Evolutionary conservation across 768 basidiomycete species (phyloP), one percentile per base, ranked within the genome.

Genomic region (Pisolithus orientalis): DNA sequence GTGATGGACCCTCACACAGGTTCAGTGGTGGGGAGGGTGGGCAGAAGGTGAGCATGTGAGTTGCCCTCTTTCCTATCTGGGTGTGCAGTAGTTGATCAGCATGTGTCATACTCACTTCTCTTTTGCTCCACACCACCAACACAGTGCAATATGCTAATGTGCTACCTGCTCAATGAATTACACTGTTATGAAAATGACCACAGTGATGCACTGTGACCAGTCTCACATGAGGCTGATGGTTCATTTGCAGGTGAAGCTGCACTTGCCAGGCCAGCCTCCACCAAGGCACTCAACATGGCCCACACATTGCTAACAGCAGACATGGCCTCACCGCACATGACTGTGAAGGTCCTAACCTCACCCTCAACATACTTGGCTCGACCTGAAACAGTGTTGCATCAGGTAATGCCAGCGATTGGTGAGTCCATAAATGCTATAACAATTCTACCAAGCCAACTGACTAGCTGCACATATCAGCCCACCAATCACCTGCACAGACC

Each of bases 11-110:
- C 53, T 76, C 14, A 57, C 49, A 7, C 57, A 44, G 1, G 62
- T 74, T 2, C 60, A 58, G 6, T 75, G 73, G 74, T 76, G 75
- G 74, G 75, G 72, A 0, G 71, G 72, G 10, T 74, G 73, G 74
- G 71, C 71, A 13, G 57, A 58, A 25, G 62, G 65, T 0, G 72
- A 75, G 52, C 63, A 70, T 47, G 72, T 73, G 43, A 37, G 68
- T 60, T n/a, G 14, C 11, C 0, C 16, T 6, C 4, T 9, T 47
- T n/a, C 28, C 24, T 16, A 24, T 51, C 38, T 49, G 27, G 11
- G 28, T 17, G 14, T 28, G 13, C 4, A 29, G 5, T n/a, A n/a
- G n/a, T n/a, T n/a, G n/a, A n/a, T n/a, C n/a, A n/a, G n/a, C n/a
- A 28, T 13, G 34, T 10, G 27, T 27, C 1, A 34, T 9, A 10